A percentile compares a stretch with the other conserved stretches of the same genome.
Conservation (phyloP, 331 rosid genomes). For the Quercus phellos region DNA sequence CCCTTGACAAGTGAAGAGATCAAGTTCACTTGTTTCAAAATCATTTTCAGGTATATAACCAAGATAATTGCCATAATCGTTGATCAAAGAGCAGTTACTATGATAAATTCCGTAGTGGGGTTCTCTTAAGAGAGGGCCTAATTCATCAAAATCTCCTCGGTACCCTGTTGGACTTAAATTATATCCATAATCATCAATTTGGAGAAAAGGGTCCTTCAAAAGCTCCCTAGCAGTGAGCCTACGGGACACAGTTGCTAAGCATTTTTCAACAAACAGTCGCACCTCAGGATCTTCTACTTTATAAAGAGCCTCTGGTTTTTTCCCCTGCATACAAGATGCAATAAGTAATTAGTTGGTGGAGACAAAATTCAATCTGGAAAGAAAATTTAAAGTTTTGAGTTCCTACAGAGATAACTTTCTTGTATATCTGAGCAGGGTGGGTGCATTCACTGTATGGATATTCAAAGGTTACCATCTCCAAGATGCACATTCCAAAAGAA, state of each 20-base stretch:
- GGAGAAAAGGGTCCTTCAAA: constrained; percentile 81
- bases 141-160: constrained; percentile 54
- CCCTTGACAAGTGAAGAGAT: constrained; percentile 68
- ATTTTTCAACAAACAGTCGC: constrained; percentile 72
- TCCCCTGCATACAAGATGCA: constrained; percentile 49
- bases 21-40: constrained; percentile 45
- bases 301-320: constrained; percentile 75
- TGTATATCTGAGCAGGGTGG: constrained; percentile 93
- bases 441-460: constrained; percentile 96
- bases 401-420: constrained; percentile 84
- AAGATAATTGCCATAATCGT: constrained; percentile 40
- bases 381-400: constrained; percentile 7
- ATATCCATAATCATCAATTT: constrained; percentile 55
- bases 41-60: constrained; percentile 45
- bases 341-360: constrained; percentile 1
- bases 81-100: constrained; percentile 31
- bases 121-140: constrained; percentile 40
- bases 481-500: constrained; percentile 93
- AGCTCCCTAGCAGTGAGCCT: constrained; percentile 88
- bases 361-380: not conserved
- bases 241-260: constrained; percentile 71
- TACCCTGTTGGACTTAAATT: constrained; percentile 37
- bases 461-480: constrained; percentile 96
- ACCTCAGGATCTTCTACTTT: constrained; percentile 76
- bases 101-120: constrained; percentile 43